Evolutionary conservation across 2,329 filamentous ascomycete species (phyloP), one percentile per base, ranked within the genome.

Genomic region (Sclerotinia borealis): DNA sequence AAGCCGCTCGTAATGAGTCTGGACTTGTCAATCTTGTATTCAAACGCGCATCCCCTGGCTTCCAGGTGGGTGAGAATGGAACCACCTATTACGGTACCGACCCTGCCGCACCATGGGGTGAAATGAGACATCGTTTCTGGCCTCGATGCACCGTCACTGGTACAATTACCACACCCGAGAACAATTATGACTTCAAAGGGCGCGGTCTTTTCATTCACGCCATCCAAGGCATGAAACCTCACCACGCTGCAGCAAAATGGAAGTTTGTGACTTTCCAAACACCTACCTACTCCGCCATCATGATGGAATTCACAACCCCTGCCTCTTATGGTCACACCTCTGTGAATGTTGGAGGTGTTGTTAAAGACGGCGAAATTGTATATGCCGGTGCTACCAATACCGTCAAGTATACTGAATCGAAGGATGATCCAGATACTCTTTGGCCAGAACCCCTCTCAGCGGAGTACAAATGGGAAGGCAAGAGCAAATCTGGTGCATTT

Each of bases 201-300:
- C 85, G 82, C 67, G 92, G 87, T 39, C 80, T 96, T 72, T 93
- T 92, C 78, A 83, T 89, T 68, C 90, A 96, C 76, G 92, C 92
- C 48, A 80, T 98, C 59, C 95, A 98, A 79, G 95, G 93, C 76
- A 98, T 98, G 93, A 99, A 99, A 83, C 95, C 95, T 45, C 95
- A 99, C 76, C 96, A 98, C 75, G 90, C 92, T 64, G 93, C 93
- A 66, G 87, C 90, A 39, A 86, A 85, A 68, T 99, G 95, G 95
- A 96, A 95, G 78, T 99, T 97, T 79, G 82, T 85, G 77, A 86
- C 93, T 78, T 96, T 97, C 80, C 93, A 98, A 75, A 88, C 91
- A 15, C 89, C 92, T 22, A 91, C 82, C 25, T 90, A 92, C 79
- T 95, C 93, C 34, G 93, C 93, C 36, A 79, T 96, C 69, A 81